Evolutionary conservation across 139 green algal species (phyloP).

Genomic region (Gonium pectorale): DNA sequence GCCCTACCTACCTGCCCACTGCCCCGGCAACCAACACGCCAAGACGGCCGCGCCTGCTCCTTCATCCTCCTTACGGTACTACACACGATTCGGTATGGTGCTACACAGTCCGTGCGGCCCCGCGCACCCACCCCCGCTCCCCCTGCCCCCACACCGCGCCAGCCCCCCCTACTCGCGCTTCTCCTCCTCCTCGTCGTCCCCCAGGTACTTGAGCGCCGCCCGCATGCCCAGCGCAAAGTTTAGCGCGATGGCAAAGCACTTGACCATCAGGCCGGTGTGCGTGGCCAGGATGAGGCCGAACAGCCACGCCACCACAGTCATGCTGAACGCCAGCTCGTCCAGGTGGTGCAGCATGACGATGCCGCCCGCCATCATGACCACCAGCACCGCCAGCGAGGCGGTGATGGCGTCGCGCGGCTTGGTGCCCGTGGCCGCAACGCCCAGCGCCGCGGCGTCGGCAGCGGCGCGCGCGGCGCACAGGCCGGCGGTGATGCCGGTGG

Average conservation of each 20-base stretch:
- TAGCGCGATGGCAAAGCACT: constrained; percentile 24
- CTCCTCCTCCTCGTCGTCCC: constrained; percentile 7
- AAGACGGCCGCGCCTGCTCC: no score
- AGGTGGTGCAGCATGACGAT: not conserved
- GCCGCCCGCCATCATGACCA: not conserved
- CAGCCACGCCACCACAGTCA: constrained; percentile 13
- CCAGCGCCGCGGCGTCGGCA: not conserved
- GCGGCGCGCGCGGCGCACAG: not conserved
- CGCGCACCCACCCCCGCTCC: no score
- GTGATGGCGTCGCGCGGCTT: not conserved
- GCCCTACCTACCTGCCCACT: no score
- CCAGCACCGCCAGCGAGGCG: constrained; percentile 6
- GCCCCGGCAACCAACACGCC: no score
- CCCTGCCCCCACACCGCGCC: no score
- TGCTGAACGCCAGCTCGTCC: constrained; percentile 24
- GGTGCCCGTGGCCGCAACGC: not conserved
- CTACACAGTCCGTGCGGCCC: no score
- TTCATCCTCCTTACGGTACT: no score
- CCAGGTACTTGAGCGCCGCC: constrained; percentile 30
- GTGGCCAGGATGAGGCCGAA: constrained; percentile 5
- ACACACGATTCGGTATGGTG: no score
- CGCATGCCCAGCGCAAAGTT: constrained; percentile 28
- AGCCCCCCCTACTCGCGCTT: no score
- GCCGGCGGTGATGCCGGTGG: not conserved
- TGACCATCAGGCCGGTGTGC: constrained; percentile 25